These are phyloP conservation scores for Pisolithus tinctorius DNA, from an alignment of 768 basidiomycete genomes.

Conservation along the genomic window DNA sequence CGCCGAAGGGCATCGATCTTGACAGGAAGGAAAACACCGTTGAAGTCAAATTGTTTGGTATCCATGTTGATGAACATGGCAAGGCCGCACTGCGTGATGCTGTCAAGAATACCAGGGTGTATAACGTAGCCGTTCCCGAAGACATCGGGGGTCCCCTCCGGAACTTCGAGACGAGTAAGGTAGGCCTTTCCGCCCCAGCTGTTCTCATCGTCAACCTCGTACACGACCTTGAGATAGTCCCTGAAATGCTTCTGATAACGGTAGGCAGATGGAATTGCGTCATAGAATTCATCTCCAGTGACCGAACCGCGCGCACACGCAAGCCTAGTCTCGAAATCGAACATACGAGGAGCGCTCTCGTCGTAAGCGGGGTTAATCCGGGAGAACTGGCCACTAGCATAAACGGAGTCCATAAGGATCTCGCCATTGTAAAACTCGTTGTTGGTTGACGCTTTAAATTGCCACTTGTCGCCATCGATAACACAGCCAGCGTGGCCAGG, in stretches of 20 bases:
- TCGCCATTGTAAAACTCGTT: constrained; percentile 16
- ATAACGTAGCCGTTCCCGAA: constrained; percentile 25
- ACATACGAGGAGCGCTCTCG: constrained; percentile 12
- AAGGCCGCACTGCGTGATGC: constrained; percentile 26
- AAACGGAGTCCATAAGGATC: constrained; percentile 23
- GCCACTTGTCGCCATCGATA: constrained; percentile 22
- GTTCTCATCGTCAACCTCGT: constrained; percentile 21
- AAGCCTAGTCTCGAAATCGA: constrained; percentile 19
- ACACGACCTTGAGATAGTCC: constrained; percentile 22
- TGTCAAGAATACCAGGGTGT: constrained; percentile 29
- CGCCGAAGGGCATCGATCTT: constrained; percentile 25
- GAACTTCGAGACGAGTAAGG: constrained; percentile 16
- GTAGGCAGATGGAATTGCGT: constrained; percentile 9
- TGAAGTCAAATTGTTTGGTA: constrained; percentile 25
- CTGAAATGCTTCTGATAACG: constrained; percentile 17
- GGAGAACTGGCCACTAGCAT: constrained; percentile 23
- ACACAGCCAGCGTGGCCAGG: constrained; percentile 19
- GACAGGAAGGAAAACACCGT: constrained; percentile 25
- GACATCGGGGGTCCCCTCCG: constrained; percentile 19
- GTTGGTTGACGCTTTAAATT: constrained; percentile 23
- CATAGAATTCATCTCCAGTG: constrained; percentile 12
- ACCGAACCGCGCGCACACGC: constrained; percentile 7
- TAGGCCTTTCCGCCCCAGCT: constrained; percentile 24
- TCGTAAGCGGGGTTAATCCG: constrained; percentile 22
- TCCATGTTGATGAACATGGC: constrained; percentile 20